These are phyloP conservation scores for Metschnikowia bowlesiae DNA, from an alignment of 805 yeast species.

Conservation along the genomic window DNA sequence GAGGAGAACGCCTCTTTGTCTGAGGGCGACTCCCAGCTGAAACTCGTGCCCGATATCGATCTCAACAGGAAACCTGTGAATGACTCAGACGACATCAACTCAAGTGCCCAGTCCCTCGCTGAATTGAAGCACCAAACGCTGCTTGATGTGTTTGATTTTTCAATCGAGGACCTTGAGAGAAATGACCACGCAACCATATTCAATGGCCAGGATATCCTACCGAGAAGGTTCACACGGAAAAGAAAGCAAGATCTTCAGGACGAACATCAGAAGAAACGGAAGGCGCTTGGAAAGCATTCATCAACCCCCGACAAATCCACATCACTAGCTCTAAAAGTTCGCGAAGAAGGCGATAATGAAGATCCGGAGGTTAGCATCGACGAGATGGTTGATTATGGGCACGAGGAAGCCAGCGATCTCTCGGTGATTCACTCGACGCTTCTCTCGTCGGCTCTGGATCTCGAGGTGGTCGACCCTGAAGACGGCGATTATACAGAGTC, in stretches of 20 bases:
- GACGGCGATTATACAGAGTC: constrained; percentile 8
- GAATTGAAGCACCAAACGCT: background rate
- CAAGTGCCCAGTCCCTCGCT: background rate
- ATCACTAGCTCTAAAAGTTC: constrained; percentile 7
- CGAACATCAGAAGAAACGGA: background rate
- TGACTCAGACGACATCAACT: background rate
- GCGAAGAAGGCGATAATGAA: background rate
- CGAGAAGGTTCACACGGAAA: constrained; percentile 7
- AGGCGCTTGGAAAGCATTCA: background rate
- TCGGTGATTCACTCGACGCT: background rate
- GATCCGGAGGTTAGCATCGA: background rate
- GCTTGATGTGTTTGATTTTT: constrained; percentile 15
- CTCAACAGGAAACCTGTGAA: background rate
- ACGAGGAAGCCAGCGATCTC: background rate
- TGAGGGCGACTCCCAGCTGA: background rate
- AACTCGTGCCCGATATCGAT: background rate
- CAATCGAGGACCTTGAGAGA: constrained; percentile 15
- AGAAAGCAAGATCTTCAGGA: constrained; percentile 2
- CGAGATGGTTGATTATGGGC: background rate
- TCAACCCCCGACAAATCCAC: background rate
- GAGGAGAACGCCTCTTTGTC: background rate
- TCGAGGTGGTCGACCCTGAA: constrained; percentile 1
- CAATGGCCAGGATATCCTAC: constrained; percentile 4
- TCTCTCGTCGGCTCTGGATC: background rate
- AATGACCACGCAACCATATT: constrained; percentile 11